phyloP scores from a whole-genome alignment of 768 basidiomycete species.

The Glaciozyma martinii region DNA sequence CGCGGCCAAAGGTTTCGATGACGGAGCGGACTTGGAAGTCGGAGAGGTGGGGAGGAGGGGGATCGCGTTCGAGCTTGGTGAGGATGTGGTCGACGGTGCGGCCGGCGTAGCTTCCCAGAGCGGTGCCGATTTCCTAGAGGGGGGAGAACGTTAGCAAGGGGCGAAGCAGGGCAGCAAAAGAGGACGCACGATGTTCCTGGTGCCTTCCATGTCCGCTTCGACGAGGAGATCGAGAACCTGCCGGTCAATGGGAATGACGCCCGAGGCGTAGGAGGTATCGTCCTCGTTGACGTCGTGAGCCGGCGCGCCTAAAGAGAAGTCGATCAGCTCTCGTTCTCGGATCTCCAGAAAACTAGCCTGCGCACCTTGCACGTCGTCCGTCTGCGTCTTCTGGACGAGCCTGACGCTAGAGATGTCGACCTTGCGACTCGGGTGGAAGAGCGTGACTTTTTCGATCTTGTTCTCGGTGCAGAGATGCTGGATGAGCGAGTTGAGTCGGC shows the following conservation, averaged over 20 bases:
- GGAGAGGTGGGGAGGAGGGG: conserved; percentile 60
- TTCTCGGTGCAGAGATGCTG: neutral
- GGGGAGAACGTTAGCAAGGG: conserved; percentile 32
- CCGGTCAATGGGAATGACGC: conserved; percentile 62
- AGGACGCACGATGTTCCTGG: conserved; percentile 12
- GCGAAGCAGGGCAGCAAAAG: conserved; percentile 36
- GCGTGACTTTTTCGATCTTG: neutral
- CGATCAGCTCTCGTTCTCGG: too few relatives aligned
- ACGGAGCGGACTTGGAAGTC: conserved; percentile 62
- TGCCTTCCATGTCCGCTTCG: conserved; percentile 50
- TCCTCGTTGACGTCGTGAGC: neutral
- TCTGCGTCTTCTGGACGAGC: too few relatives aligned
- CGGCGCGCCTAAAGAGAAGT: too few relatives aligned
- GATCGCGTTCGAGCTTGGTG: conserved; percentile 54
- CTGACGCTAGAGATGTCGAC: too few relatives aligned
- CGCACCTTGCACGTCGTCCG: too few relatives aligned
- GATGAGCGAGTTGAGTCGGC: neutral
- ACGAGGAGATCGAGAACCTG: conserved; percentile 69
- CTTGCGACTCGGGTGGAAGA: too few relatives aligned
- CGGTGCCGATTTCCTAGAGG: conserved; percentile 21
- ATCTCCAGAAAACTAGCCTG: too few relatives aligned
- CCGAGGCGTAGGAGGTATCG: conserved; percentile 14
- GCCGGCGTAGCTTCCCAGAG: conserved; percentile 57
- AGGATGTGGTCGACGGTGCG: conserved; percentile 68
- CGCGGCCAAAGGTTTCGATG: conserved; percentile 73